phyloP scores from a whole-genome alignment of 768 basidiomycete species.

The Lactarius tabidus region DNA sequence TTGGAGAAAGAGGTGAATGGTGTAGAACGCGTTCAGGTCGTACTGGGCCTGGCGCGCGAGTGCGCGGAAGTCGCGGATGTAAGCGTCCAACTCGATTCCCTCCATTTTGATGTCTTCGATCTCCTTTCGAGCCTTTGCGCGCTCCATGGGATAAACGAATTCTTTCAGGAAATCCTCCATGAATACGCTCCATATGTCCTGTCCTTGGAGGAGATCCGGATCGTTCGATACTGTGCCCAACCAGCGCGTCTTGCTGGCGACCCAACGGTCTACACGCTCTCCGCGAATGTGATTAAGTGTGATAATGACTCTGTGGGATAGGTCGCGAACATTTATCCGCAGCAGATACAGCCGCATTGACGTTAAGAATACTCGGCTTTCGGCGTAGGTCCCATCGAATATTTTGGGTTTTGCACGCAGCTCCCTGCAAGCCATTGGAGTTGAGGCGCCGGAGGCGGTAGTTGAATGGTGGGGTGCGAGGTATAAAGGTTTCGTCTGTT shows the following conservation, averaged over 20 bases:
- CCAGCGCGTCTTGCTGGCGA: not conserved
- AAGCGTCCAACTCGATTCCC: not conserved
- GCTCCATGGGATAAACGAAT: not conserved
- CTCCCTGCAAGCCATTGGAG: not conserved
- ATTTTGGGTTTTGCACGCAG: not conserved
- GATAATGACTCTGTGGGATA: not conserved
- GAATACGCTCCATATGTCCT: not conserved
- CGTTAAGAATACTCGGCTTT: not conserved
- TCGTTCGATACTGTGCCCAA: not conserved
- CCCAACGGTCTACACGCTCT: not conserved
- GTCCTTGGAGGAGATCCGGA: not conserved
- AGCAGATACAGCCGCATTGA: not conserved
- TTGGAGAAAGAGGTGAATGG: not conserved
- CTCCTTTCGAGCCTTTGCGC: not conserved
- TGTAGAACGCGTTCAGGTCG: not conserved
- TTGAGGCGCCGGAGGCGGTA: not conserved
- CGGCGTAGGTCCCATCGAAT: not conserved
- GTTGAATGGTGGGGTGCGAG: not conserved
- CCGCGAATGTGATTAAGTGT: not conserved
- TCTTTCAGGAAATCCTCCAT: not conserved
- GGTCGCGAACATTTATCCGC: not conserved
- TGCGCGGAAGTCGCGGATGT: not conserved
- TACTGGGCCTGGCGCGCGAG: not conserved
- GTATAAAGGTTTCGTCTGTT: not conserved
- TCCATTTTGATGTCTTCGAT: not conserved